Evolutionary conservation across 352 stramenopile genomes (phyloP), one percentile per base, ranked within the genome.

Genomic region (Lagenidium giganteum): DNA sequence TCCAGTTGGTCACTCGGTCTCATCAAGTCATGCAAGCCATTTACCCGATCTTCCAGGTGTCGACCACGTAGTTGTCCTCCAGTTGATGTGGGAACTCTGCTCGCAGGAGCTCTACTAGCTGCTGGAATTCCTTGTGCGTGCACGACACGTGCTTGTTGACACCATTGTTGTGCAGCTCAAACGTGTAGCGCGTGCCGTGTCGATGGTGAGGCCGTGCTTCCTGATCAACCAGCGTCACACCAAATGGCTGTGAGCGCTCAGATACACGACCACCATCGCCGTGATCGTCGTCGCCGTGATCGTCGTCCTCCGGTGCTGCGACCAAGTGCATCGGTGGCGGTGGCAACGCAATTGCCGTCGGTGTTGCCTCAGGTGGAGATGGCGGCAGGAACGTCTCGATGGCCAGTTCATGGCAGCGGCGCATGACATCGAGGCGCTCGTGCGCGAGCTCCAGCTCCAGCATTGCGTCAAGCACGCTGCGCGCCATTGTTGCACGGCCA

Each of bases 341-440:
- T 3, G 51, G 51, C 21, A 61, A 17, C 8, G 25, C 38, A 26
- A 61, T 40, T 6, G 52, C 52, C 52, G 51, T 53, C 12, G 52
- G 52, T 13, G 52, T 61, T 45, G 55, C 55, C 28, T 28, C 47
- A 5, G 52, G 52, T 20, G 46, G 52, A 13, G 34, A 36, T 17
- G 52, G 46, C 38, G 52, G 52, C 40, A 57, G 46, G 41, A 46
- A 61, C 46, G 56, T 44, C 41, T 61, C 52, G 46, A 61, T 56
- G n/a, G n/a, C n/a, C n/a, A n/a, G n/a, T n/a, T n/a, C n/a, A n/a
- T n/a, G n/a, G n/a, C n/a, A n/a, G n/a, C n/a, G n/a, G n/a, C n/a
- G n/a, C n/a, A n/a, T n/a, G n/a, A n/a, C n/a, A n/a, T n/a, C n/a
- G n/a, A n/a, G n/a, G n/a, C n/a, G n/a, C 31, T 29, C 36, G 31